These are phyloP conservation scores for Olyra latifolia DNA, from an alignment of 176 grass and related monocot genomes.

Conservation along the genomic window DNA sequence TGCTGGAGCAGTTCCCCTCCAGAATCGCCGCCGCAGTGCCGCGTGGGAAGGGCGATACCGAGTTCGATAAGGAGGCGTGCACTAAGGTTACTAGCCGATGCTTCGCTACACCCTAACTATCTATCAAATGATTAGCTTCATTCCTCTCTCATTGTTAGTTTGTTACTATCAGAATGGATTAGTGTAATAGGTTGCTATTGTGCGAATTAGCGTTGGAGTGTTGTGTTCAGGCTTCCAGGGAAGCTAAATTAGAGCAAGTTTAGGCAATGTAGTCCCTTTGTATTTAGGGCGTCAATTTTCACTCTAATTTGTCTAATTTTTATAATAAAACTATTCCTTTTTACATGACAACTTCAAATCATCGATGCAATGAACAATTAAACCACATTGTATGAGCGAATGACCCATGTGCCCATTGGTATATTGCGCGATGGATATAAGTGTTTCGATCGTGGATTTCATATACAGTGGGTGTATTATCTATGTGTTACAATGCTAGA, in stretches of 20 bases:
- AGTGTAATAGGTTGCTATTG: neutral
- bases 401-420: neutral
- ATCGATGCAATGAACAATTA: no score
- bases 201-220: neutral
- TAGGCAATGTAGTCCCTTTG: neutral
- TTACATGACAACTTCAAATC: no score
- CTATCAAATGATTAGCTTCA: neutral
- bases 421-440: neutral
- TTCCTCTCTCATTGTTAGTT: no score
- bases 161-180: neutral
- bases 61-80: constrained; percentile 73
- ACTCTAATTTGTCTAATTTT: no score
- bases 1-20: constrained; percentile 64
- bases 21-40: constrained; percentile 78
- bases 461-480: neutral
- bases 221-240: neutral
- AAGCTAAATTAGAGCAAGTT: neutral
- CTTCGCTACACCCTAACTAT: neutral
- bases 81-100: constrained; percentile 50
- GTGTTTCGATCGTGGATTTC: neutral
- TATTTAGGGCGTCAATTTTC: no score
- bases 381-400: no score
- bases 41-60: constrained; percentile 53
- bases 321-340: no score
- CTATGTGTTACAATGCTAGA: neutral